Evolutionary conservation across 768 basidiomycete genomes (phyloP).

Genomic region (Porpolomopsis calyptriformis): DNA sequence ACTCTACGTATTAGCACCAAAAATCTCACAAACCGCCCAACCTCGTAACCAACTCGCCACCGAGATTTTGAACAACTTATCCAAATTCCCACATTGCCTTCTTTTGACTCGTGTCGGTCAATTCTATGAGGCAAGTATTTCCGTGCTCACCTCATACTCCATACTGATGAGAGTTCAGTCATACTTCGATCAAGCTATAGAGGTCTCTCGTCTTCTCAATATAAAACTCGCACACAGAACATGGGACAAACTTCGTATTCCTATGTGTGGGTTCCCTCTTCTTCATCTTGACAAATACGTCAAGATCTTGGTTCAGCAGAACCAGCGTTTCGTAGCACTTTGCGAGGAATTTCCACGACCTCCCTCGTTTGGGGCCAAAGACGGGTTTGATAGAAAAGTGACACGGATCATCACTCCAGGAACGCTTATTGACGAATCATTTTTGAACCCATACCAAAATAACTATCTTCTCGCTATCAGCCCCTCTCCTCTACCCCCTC

Average conservation of each 20-base stretch:
- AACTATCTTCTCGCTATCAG: conserved; percentile 77
- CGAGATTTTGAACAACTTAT: conserved; percentile 62
- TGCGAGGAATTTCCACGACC: conserved; percentile 80
- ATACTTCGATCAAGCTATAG: conserved; percentile 83
- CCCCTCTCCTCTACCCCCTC: conserved; percentile 1
- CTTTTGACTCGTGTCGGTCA: conserved; percentile 87
- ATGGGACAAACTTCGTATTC: conserved; percentile 58
- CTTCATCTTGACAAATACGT: conserved; percentile 78
- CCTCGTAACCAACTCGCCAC: conserved; percentile 45
- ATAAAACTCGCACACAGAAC: conserved; percentile 75
- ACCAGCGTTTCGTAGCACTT: conserved; percentile 80
- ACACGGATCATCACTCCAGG: conserved; percentile 86
- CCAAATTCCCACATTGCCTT: conserved; percentile 77
- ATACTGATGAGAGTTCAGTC: conserved; percentile 43
- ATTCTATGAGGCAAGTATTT: conserved; percentile 77
- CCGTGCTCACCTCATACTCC: background rate
- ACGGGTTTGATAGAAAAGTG: conserved; percentile 66
- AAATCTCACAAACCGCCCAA: conserved; percentile 5
- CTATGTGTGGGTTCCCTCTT: conserved; percentile 90
- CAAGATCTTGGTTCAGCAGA: conserved; percentile 73
- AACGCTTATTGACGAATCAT: conserved; percentile 86
- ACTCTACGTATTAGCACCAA: background rate
- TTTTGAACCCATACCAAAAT: conserved; percentile 76
- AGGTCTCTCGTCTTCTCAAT: conserved; percentile 63
- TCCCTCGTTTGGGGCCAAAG: conserved; percentile 36